phyloP scores from a whole-genome alignment of 73 alveolate genomes.

The Paramecium primaurelia region DNA sequence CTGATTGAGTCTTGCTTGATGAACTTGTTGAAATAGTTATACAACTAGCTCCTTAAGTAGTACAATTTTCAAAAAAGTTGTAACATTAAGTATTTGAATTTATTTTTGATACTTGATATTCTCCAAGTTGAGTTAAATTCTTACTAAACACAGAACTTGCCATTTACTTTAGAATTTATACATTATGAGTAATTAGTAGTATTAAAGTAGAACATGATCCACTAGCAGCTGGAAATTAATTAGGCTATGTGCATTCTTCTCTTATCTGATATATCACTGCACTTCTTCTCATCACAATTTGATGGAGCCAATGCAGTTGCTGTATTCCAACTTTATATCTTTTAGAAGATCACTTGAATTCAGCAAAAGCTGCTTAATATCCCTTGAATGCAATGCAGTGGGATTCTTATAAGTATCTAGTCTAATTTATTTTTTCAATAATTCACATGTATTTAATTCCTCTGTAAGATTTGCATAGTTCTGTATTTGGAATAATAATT shows the following conservation, averaged over 20 bases:
- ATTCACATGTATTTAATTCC: constrained; percentile 6
- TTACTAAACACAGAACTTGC: neutral
- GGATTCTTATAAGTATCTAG: neutral
- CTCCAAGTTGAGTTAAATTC: neutral
- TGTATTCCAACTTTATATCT: neutral
- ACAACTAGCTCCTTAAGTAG: constrained; percentile 6
- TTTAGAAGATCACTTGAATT: neutral
- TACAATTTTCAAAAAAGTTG: neutral
- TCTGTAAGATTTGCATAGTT: neutral
- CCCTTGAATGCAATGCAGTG: neutral
- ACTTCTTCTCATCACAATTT: neutral
- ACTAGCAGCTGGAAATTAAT: neutral
- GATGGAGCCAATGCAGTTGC: neutral
- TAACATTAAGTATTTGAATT: neutral
- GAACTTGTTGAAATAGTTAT: neutral
- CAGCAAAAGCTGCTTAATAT: neutral
- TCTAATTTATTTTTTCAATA: neutral
- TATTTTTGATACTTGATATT: neutral
- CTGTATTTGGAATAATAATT: neutral
- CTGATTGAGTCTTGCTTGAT: neutral
- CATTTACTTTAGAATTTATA: neutral
- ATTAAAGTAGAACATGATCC: neutral
- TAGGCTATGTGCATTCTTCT: neutral
- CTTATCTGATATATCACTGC: neutral
- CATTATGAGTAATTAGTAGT: neutral